phyloP scores from a whole-genome alignment of 1,139 yeast species.

The Magnusiomyces starmeri region DNA sequence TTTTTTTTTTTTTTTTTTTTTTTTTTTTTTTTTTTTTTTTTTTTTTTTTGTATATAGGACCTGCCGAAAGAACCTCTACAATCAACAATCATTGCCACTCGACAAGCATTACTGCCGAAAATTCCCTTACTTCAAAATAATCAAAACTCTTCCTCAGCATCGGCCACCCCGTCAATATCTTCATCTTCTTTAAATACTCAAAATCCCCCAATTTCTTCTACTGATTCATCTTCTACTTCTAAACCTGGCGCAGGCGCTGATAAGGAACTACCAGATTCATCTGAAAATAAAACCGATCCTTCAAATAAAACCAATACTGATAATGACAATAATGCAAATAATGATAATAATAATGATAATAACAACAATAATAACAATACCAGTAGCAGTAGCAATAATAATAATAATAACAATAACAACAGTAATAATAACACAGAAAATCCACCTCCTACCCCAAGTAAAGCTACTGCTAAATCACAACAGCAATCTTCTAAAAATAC shows the following conservation, averaged over 20 bases:
- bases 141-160: slow-evolving; percentile 1
- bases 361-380: not conserved
- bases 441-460: not conserved
- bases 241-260: slow-evolving; percentile 4
- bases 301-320: not conserved
- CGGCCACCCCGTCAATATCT: too few relatives aligned
- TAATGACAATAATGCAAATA: not conserved
- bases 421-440: not conserved
- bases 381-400: not conserved
- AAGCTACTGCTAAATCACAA: not conserved
- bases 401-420: not conserved
- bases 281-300: not conserved
- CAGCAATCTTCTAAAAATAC: not conserved
- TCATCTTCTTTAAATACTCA: not conserved
- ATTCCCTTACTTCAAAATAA: slow-evolving; percentile 56
- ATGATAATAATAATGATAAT: not conserved
- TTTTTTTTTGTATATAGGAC: too few relatives aligned
- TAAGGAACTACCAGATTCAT: slow-evolving; percentile 11
- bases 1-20: not conserved
- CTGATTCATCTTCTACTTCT: not conserved
- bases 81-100: slow-evolving; percentile 70
- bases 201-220: not conserved
- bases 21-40: too few relatives aligned
- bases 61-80: slow-evolving; percentile 71
- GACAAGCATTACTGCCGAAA: slow-evolving; percentile 80